Base-by-base conservation (phyloP, 202 grass and related monocot genomes). In the Panicum virgatum region DNA sequence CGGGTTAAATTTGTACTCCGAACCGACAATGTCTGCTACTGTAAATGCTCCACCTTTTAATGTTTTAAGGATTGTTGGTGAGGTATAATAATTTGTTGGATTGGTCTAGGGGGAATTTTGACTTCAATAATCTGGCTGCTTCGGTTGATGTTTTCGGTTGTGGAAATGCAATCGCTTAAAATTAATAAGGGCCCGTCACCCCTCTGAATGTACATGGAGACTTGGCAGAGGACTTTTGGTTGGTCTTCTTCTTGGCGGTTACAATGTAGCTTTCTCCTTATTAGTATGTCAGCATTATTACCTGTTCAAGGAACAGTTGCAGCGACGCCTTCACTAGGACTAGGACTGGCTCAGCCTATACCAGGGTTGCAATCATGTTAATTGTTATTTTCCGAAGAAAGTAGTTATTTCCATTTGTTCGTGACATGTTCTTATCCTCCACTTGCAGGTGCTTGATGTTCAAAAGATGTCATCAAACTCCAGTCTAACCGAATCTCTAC, bases 401-500 rank as follows among this genome's bases (percentile, higher is more conserved):
- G 18, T 37, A 25, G 22, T 34, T 72, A 5, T 78, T 82, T 90
- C 20, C 79, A 29, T 52, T 73, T 75, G 11, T 62, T 27, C 12
- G 0, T 75, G 38, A 63, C 62, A 70, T 53, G 26, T 56, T 83
- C 68, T 69, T 83, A 48, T 75, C 27, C 69, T 79, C 71, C 22
- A 36, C 29, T 12, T 64, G 29, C 53, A 90, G 88, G 75, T 76
- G 64, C 46, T 87, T 90, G 80, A 86, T 90, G 80, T 42, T 83
- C 62, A 13, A 23, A 83, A 90, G 18, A 90, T 90, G 84, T 90
- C 84, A 64, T 84, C 89, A n/a, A 89, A 84, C 54, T 91, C 92
- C 30, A 84, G 89, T 73, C 84, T 98, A n/a, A 88, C 88, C 60
- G 89, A 98, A 77, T 92, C 94, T 68, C 80, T 98, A 52, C 88